These are phyloP conservation scores for Cinnamomum chago DNA, from an alignment of 164 flowering plant genomes.

Conservation along the genomic window DNA sequence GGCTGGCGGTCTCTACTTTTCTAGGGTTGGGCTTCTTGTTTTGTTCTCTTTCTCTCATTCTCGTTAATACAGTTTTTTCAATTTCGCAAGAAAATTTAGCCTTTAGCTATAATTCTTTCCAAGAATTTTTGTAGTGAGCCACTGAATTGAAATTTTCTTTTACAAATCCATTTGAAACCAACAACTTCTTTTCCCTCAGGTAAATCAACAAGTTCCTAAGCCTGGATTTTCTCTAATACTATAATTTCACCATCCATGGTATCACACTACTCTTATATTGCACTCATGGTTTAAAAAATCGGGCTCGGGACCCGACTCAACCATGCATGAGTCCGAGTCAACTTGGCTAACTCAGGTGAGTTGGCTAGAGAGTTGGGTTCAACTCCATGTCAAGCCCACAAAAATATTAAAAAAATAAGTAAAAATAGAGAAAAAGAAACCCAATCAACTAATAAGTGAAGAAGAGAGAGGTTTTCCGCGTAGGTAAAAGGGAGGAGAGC, in stretches of 20 bases:
- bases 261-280: not conserved
- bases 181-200: not conserved
- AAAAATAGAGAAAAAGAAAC: too few relatives aligned
- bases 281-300: not conserved
- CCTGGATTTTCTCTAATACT: not conserved
- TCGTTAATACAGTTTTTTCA: too few relatives aligned
- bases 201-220: not conserved
- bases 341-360: too few relatives aligned
- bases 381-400: not conserved
- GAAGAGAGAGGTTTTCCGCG: too few relatives aligned
- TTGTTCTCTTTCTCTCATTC: too few relatives aligned
- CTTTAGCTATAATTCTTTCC: not conserved
- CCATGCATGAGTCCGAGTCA: too few relatives aligned
- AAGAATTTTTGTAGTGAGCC: not conserved
- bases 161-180: constrained; percentile 1
- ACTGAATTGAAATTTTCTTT: not conserved
- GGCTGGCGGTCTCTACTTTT: too few relatives aligned
- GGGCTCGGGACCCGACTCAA: too few relatives aligned
- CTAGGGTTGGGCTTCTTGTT: too few relatives aligned
- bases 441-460: too few relatives aligned
- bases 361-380: not conserved
- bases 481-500: too few relatives aligned
- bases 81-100: not conserved
- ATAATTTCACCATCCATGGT: not conserved
- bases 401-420: too few relatives aligned